A percentile compares a stretch with the other conserved stretches of the same genome.
These are phyloP conservation scores for Tolypocladium capitatum DNA, from an alignment of 2,329 filamentous ascomycete species.

Conservation along the genomic window DNA sequence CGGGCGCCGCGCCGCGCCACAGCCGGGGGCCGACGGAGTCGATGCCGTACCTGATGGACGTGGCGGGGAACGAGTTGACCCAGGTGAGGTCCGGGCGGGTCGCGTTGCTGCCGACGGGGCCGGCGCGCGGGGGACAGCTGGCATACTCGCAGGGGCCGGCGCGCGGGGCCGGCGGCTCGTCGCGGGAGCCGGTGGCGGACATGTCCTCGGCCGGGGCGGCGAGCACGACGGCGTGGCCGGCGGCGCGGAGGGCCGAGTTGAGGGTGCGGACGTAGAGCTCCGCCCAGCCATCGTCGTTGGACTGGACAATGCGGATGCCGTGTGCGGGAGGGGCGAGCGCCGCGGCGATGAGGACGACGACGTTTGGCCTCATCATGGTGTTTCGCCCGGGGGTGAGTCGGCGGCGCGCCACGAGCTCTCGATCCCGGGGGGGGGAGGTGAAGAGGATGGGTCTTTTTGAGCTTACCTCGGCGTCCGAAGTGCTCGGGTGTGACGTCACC, in stretches of 20 bases:
- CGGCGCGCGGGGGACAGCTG: conserved; percentile 44
- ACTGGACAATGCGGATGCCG: conserved; percentile 43
- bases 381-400: too few relatives aligned
- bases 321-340: neutral
- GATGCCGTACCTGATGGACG: conserved; percentile 50
- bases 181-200: conserved; percentile 44
- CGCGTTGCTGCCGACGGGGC: conserved; percentile 42
- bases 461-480: too few relatives aligned
- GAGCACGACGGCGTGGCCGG: conserved; percentile 48
- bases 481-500: too few relatives aligned
- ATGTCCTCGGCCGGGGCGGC: conserved; percentile 54
- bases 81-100: conserved; percentile 50
- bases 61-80: conserved; percentile 58
- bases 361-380: too few relatives aligned
- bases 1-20: conserved; percentile 30
- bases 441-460: too few relatives aligned
- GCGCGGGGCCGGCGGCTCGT: conserved; percentile 31
- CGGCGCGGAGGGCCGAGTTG: conserved; percentile 38
- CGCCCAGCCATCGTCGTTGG: conserved; percentile 65
- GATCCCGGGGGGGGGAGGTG: too few relatives aligned
- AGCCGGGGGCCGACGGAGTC: conserved; percentile 37
- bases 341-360: too few relatives aligned
- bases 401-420: too few relatives aligned
- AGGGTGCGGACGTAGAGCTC: conserved; percentile 52
- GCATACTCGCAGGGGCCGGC: conserved; percentile 43